Evolutionary conservation across 2,329 filamentous ascomycete species (phyloP).

Genomic region (Aphanocladium album): DNA sequence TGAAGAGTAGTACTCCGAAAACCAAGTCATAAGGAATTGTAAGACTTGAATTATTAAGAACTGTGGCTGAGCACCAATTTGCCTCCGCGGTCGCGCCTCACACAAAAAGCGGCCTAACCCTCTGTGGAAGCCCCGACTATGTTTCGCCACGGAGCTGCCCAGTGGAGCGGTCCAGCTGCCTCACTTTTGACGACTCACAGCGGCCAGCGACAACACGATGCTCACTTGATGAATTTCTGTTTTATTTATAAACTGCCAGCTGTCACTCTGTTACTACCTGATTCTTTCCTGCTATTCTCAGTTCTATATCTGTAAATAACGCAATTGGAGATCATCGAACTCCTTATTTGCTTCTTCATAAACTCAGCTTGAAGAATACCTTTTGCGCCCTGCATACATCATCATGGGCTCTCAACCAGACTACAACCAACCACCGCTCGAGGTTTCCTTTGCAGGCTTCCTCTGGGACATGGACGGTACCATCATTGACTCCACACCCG

Average conservation of each 20-base stretch:
- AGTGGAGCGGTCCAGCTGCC: constrained; percentile 16
- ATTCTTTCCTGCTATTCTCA: background rate
- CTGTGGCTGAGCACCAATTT: background rate
- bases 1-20: too few relatives aligned
- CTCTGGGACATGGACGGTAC: constrained; percentile 79
- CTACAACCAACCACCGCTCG: constrained; percentile 40
- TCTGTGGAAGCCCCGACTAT: constrained; percentile 17
- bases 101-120: constrained; percentile 9
- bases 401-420: constrained; percentile 31
- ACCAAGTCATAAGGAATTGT: too few relatives aligned
- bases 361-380: background rate
- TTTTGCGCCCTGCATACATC: background rate
- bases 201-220: background rate
- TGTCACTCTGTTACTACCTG: background rate
- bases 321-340: too few relatives aligned
- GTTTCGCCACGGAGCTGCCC: constrained; percentile 24
- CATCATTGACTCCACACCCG: constrained; percentile 74
- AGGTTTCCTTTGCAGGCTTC: constrained; percentile 49
- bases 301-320: too few relatives aligned
- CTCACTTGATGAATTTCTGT: background rate
- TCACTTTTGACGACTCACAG: background rate
- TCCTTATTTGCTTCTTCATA: too few relatives aligned
- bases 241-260: background rate
- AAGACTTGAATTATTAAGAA: too few relatives aligned
- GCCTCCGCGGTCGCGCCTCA: background rate